These are phyloP conservation scores for Limnomonas spitsbergensis DNA, from an alignment of 139 green algal genomes.

Conservation along the genomic window DNA sequence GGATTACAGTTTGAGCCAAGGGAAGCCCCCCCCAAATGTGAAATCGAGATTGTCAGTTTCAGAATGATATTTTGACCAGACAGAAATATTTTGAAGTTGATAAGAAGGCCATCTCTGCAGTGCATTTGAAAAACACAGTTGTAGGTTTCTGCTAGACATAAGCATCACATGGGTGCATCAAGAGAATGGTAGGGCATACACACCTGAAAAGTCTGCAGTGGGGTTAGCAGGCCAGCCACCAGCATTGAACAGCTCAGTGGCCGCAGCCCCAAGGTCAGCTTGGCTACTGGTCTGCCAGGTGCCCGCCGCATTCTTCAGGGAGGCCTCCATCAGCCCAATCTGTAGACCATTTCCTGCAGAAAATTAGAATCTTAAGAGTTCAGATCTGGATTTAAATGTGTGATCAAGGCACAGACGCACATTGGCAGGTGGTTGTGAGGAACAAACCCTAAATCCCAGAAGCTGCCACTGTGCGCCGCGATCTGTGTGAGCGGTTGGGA, in stretches of 20 bases:
- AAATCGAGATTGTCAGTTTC: too few species aligned
- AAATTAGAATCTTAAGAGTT: not conserved
- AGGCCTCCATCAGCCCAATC: conserved; percentile 24
- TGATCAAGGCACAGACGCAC: not conserved
- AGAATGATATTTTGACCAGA: too few species aligned
- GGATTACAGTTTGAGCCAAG: too few species aligned
- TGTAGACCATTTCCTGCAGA: conserved; percentile 6
- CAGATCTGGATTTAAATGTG: not conserved
- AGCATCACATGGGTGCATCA: not conserved
- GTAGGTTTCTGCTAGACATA: too few species aligned
- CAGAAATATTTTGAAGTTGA: too few species aligned
- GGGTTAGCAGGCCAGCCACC: conserved; percentile 31
- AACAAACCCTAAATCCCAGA: not conserved
- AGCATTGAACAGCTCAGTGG: conserved; percentile 27
- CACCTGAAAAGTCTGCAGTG: conserved; percentile 27
- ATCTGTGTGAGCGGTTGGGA: too few species aligned
- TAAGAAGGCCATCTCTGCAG: too few species aligned
- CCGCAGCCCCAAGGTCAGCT: conserved; percentile 20
- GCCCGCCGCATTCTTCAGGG: conserved; percentile 24
- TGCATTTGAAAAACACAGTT: too few species aligned
- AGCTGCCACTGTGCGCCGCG: too few species aligned
- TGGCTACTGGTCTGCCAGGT: not conserved
- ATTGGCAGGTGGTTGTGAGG: not conserved
- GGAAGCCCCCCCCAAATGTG: too few species aligned
- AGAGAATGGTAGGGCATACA: not conserved